Base-by-base conservation (phyloP, 2,329 filamentous ascomycete genomes). In the Sarocladiaceae sp. region DNA sequence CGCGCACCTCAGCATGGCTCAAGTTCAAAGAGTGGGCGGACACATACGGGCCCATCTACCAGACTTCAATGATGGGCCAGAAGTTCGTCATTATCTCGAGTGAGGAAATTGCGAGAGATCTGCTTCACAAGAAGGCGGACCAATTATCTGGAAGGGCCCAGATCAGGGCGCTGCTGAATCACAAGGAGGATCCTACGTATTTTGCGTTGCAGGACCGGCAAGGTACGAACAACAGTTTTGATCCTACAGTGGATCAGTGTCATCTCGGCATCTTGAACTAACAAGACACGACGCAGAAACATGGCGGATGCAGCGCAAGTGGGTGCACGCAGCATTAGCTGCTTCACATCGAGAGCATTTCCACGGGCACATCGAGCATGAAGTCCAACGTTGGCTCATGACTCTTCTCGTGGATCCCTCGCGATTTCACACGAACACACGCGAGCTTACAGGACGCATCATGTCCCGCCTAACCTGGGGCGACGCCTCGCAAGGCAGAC, bases 401-500 rank as follows among this genome's bases (percentile, higher is more conserved):
- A 59, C 69, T 44, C 58, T 74, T 4, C 54, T 73, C 10, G 50
- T 72, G 7, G 69, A 73, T 51, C 71, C 70, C 6, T 59, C 61
- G 0, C 65, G 64, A 15, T 73, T 73, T 49, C 62, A 71, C 39
- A 52, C 61, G 24, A 65, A 68, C 56, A 67, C 67, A 3, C 65
- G 71, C 49, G 71, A 74, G 57, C 64, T 70, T 52, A 73, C 69
- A 45, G 69, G 70, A 6, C 67, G 71, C 35, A 63, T 74, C 53
- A 73, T 74, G 68, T 68, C 67, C 50, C 61, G 66, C 15, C 59
- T 74, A 4, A 66, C 71, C 3, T 73, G 70, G 69, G 70, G 72
- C 48, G 69, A 74, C 49, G 68, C 70, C 3, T 59, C 67, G 1
- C 66, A 68, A 47, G 70, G 70, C 16, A 62, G 62, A 44, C 54